Evolutionary conservation across 805 yeast genomes (phyloP).

Genomic region (Wickerhamomyces hampshirensis): DNA sequence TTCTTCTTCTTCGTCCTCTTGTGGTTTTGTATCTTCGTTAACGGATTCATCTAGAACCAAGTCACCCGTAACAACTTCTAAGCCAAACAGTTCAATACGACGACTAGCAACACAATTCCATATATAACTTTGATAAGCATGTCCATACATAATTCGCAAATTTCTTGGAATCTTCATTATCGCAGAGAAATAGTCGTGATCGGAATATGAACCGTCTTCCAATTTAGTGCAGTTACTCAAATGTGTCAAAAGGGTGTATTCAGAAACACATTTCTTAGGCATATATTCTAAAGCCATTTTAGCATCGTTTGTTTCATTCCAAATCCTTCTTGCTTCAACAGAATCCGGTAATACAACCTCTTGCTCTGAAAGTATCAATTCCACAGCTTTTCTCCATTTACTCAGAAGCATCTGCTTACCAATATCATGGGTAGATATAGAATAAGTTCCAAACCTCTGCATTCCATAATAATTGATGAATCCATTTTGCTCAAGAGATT

Average conservation of each 20-base stretch:
- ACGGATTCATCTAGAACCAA: constrained; percentile 46
- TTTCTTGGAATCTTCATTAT: constrained; percentile 89
- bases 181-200: constrained; percentile 66
- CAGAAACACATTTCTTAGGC: constrained; percentile 91
- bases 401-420: constrained; percentile 69
- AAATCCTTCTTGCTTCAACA: constrained; percentile 71
- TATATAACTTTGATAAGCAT: constrained; percentile 93
- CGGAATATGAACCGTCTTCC: constrained; percentile 40
- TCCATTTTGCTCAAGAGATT: constrained; percentile 60
- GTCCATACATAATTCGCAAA: constrained; percentile 90
- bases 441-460: constrained; percentile 97
- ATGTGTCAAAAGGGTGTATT: constrained; percentile 60
- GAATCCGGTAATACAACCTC: constrained; percentile 81
- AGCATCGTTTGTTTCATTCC: constrained; percentile 74
- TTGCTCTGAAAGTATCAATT: constrained; percentile 79
- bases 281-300: constrained; percentile 57
- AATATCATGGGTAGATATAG: constrained; percentile 82
- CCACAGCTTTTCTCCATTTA: constrained; percentile 78
- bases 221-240: constrained; percentile 48
- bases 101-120: constrained; percentile 88
- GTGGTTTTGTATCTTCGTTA: constrained; percentile 6
- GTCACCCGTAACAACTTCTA: constrained; percentile 73
- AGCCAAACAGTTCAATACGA: constrained; percentile 68
- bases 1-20: constrained; percentile 39
- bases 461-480: constrained; percentile 95